Conservation (phyloP, 2,329 filamentous ascomycete genomes). For the Calycina herbarum region DNA sequence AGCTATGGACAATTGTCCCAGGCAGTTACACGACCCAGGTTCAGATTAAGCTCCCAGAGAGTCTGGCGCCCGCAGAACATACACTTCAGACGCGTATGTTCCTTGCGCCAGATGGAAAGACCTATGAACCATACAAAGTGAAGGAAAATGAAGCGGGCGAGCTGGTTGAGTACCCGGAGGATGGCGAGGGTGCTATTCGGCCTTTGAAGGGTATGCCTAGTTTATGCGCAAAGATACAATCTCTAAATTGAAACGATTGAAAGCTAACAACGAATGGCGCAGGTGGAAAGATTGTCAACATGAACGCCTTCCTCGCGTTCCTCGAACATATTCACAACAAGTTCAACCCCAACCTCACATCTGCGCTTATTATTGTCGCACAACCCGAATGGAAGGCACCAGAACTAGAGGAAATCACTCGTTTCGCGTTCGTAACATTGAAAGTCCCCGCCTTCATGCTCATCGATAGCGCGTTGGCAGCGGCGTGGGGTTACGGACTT, state of each 20-base stretch:
- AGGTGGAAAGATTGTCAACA: slow-evolving; percentile 82
- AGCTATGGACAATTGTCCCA: slow-evolving; percentile 47
- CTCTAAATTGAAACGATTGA: slow-evolving; percentile 8
- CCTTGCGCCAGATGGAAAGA: slow-evolving; percentile 69
- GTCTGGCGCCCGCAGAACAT: slow-evolving; percentile 78
- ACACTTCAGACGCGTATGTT: slow-evolving; percentile 96
- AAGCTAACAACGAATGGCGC: slow-evolving; percentile 26
- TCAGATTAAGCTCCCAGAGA: slow-evolving; percentile 39
- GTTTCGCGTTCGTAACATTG: slow-evolving; percentile 97
- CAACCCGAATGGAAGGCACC: slow-evolving; percentile 88
- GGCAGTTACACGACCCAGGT: slow-evolving; percentile 39
- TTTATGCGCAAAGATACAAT: neutral
- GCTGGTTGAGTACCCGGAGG: slow-evolving; percentile 86
- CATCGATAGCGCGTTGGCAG: slow-evolving; percentile 84
- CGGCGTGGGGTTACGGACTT: slow-evolving; percentile 77
- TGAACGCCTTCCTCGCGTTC: slow-evolving; percentile 90
- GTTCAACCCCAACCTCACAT: slow-evolving; percentile 89
- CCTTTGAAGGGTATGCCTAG: slow-evolving; percentile 62
- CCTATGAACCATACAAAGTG: slow-evolving; percentile 80
- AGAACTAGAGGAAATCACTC: slow-evolving; percentile 83
- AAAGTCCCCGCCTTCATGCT: slow-evolving; percentile 90
- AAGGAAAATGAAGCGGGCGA: slow-evolving; percentile 59
- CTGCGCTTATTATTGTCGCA: slow-evolving; percentile 85
- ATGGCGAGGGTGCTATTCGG: slow-evolving; percentile 85
- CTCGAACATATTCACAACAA: slow-evolving; percentile 89